phyloP scores from a whole-genome alignment of 805 yeast species.

The Starmera pachycereana region DNA sequence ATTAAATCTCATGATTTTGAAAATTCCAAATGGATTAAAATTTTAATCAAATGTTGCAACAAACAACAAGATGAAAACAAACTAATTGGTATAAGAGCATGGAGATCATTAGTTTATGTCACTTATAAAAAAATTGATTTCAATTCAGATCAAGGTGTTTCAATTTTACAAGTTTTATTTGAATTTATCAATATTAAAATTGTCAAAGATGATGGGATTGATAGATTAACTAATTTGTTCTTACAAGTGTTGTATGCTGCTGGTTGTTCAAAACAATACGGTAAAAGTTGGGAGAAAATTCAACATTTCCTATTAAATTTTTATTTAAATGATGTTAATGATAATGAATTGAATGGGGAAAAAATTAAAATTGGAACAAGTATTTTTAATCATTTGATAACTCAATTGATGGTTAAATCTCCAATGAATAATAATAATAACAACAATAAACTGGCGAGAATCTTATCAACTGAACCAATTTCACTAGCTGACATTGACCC shows the following conservation, averaged over 20 bases:
- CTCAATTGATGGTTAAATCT: background rate
- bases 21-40: background rate
- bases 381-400: background rate
- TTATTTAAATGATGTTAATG: background rate
- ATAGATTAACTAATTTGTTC: conserved; percentile 1
- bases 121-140: conserved; percentile 2
- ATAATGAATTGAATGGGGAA: background rate
- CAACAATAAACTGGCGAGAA: background rate
- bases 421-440: background rate
- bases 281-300: no score
- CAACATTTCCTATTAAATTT: background rate
- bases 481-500: conserved; percentile 7
- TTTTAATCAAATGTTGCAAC: conserved; percentile 1
- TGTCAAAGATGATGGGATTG: conserved; percentile 1
- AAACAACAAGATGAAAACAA: conserved; percentile 2
- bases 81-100: conserved; percentile 4
- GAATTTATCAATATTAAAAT: background rate
- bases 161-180: no score
- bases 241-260: conserved; percentile 4
- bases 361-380: background rate
- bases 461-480: conserved; percentile 3
- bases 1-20: background rate
- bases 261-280: background rate
- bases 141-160: no score
- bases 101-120: conserved; percentile 10